These are phyloP conservation scores for Leccinellum albellum DNA, from an alignment of 768 basidiomycete genomes.

Conservation along the genomic window DNA sequence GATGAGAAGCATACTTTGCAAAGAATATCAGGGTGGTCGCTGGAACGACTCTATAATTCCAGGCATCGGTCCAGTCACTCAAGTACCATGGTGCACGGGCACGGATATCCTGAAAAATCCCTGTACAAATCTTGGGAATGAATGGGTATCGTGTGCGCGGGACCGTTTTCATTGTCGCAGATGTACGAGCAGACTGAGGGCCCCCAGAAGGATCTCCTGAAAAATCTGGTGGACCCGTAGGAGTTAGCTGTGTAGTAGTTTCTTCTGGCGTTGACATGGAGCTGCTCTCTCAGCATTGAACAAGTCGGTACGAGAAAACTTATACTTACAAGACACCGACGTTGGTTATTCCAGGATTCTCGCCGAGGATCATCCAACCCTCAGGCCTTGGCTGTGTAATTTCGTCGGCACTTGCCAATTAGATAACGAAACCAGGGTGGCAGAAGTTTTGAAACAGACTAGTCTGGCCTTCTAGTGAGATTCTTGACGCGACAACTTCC, in stretches of 20 bases:
- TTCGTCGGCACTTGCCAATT: background rate
- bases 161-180: background rate
- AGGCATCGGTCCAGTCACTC: conserved; percentile 88
- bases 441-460: background rate
- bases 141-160: background rate
- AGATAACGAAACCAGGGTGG: background rate
- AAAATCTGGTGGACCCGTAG: background rate
- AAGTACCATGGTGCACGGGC: conserved; percentile 75
- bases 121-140: conserved; percentile 43
- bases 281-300: background rate
- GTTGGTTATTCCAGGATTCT: background rate
- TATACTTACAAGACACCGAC: background rate
- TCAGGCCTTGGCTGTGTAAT: too few relatives aligned
- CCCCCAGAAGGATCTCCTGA: background rate
- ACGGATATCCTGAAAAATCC: conserved; percentile 68
- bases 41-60: conserved; percentile 87
- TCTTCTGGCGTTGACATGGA: background rate
- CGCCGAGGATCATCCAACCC: background rate
- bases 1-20: conserved; percentile 57
- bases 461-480: background rate
- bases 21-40: conserved; percentile 85
- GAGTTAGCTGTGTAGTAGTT: background rate
- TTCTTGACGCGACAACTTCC: background rate
- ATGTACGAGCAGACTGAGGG: conserved; percentile 2
- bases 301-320: background rate